Base-by-base conservation (phyloP, 1,284 basidiomycete species). In the Meripilus lineatus region DNA sequence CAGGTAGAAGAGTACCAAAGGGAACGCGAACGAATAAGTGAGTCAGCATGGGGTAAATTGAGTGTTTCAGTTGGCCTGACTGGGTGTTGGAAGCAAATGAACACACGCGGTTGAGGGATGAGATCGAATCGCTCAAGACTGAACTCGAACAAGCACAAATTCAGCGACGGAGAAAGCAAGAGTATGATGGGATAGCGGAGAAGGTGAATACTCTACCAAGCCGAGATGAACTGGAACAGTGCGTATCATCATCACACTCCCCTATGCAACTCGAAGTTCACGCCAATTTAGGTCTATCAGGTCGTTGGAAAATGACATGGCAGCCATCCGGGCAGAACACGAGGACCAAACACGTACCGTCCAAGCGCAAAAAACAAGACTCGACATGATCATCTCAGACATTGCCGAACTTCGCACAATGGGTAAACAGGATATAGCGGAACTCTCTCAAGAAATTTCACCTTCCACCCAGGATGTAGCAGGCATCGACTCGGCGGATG, bases 171-270 rank as follows among this genome's bases (percentile, higher is more conserved):
- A 74, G 80, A 46, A 91, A 88, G 67, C 86, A 89, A 53, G 87
- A 91, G 56, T 91, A 91, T 58, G 87, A 91, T 64, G 67, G 75
- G 37, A 75, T 91, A 38, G 76, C 88, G 3, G 88, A 90, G 65
- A 88, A 82, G 59, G 79, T 89, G 37, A 88, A 89, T 54, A 75
- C 76, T n/a, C 64, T 89, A 3, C 85, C 87, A 1, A 81, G 70
- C 51, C 70, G 87, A 44, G 78, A 81, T 13, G 88, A 90, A 53
- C 69, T 89, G 14, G 79, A 84, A 53, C 71, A 70, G 88, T 87
- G 54, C 57, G 76, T 72, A n/a, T 11, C 20, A 23, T 10, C n/a
- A 4, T 37, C 24, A 30, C n/a, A 40, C 10, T 32, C 32, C 37
- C 18, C 14, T 11, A 14, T 20, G 42, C 26, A 25, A 18, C 21